Base-by-base conservation (phyloP, 805 yeast species). In the Candida rishiriensis region DNA sequence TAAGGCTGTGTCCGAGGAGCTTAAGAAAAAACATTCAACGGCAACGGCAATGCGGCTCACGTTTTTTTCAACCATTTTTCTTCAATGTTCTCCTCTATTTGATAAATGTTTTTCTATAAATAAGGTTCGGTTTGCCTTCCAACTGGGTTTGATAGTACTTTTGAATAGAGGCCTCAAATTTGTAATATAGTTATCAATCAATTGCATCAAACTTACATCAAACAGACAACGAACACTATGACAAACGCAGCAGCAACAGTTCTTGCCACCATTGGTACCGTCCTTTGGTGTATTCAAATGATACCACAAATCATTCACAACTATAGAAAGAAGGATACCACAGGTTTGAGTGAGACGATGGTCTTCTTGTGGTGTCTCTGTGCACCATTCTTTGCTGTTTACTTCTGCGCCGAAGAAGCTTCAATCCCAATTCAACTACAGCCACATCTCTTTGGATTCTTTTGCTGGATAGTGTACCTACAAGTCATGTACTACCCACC, bases 241-340 rank as follows among this genome's bases (percentile, higher is more conserved):
- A 21, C 63, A 10, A 70, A 73, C 10, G 88, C 87, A 1, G 76
- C 31, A 12, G 29, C 86, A 14, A 86, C 85, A 40, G 88, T 83
- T 7, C 71, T 88, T 43, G 97, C 88, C 1, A 89, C 96, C 11
- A 71, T 87, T 1, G 97, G 96, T 6, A 91, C 98, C 0, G 80
- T 90, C 2, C 74, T 86, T 46, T 91, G 97, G 97, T 90, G 97
- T 63, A 69, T 90, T 51, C 97, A 91, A 65, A 68, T 91, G 51
- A 72, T 89, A 1, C 97, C 97, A 2, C 68, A 64, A 51, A 82
- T 90, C 38, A 70, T 79, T 45, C 72, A 80, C 59, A 90, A 91
- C 60, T 89, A 76, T 67, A 71, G 72, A 46, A 75, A 76, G 9
- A 88, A 91, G 56, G 80, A 88, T 58, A 85, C 95, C 47, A 85